Evolutionary conservation across 1,139 yeast genomes (phyloP).

Genomic region (Pichia sp.): DNA sequence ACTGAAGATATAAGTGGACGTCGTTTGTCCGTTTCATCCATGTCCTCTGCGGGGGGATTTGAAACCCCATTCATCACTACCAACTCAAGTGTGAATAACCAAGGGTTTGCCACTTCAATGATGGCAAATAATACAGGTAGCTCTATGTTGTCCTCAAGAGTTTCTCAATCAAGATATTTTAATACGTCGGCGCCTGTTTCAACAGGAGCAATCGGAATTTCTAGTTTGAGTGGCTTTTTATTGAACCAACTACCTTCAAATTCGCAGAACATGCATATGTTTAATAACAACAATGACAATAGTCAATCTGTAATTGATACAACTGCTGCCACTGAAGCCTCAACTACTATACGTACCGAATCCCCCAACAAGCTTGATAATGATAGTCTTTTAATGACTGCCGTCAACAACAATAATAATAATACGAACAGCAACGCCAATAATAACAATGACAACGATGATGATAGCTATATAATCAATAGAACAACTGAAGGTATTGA

Average conservation of each 20-base stretch:
- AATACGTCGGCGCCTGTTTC: constrained; percentile 20
- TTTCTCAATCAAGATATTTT: constrained; percentile 34
- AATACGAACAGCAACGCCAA: not conserved
- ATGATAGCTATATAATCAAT: not conserved
- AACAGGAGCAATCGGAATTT: not conserved
- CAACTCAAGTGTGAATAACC: not conserved
- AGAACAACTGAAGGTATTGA: not conserved
- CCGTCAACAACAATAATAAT: not conserved
- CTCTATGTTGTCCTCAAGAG: constrained; percentile 35
- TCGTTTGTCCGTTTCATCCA: not conserved
- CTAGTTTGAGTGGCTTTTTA: constrained; percentile 1
- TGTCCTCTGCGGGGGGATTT: not conserved
- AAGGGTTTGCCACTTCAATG: constrained; percentile 14
- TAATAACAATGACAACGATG: not conserved
- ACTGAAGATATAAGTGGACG: not conserved
- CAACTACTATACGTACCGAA: constrained; percentile 1
- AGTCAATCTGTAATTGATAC: constrained; percentile 1
- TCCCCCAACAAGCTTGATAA: not conserved
- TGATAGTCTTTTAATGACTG: not conserved
- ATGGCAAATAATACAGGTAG: constrained; percentile 29
- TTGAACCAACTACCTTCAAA: constrained; percentile 2
- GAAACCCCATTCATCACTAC: not conserved
- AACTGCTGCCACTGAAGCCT: constrained; percentile 4
- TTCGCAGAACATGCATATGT: not conserved
- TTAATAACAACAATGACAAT: not conserved